Base-by-base conservation (phyloP, 768 basidiomycete species). In the Suillus hirtellus region DNA sequence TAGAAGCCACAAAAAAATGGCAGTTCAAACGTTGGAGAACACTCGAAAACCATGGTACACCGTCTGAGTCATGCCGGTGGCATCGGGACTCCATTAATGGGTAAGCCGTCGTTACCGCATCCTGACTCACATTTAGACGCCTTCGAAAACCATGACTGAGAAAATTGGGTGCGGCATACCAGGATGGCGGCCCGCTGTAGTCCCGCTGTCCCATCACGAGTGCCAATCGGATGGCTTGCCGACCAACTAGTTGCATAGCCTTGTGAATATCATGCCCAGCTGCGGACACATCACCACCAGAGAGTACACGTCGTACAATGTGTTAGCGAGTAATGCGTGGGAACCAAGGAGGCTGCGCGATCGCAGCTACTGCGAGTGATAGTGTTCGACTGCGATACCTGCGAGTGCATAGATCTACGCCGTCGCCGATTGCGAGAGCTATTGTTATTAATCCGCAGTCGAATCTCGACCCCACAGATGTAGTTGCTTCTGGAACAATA, bases 121-220 rank as follows among this genome's bases (percentile, higher is more conserved):
- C 17, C 56, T 58, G 56, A 58, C 40, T 58, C 56, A 58, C 35
- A 37, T 5, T 37, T 55, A 55, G 54, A 12, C 54, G 54, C 54
- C 21, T 21, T 21, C 6, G 7, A 2, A 5, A 27, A 27, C 49
- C 27, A 52, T 27, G 50, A 17, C 31, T 38, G 14, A 2, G 9
- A 19, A 24, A 56, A 56, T 56, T 17, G 21, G 35, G 37, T 8
- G 38, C 15, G 24, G 55, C 38, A 24, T 11, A 15, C 38, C 15
- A 58, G 24, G 10, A 24, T 58, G 17, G 40, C 56, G 40, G 27
- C 19, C 56, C 56, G 56, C 27, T 42, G 37, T 19, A 40, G 40
- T 17, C 19, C 56, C 56, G 56, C 27, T 42, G 37, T 19, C 27
- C 24, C 11, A 42, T 27, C 17, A 19, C 11, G 42, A 42, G 17